These are phyloP conservation scores for Peltaster fructicola DNA, from an alignment of 2,329 filamentous ascomycete genomes.

Conservation along the genomic window DNA sequence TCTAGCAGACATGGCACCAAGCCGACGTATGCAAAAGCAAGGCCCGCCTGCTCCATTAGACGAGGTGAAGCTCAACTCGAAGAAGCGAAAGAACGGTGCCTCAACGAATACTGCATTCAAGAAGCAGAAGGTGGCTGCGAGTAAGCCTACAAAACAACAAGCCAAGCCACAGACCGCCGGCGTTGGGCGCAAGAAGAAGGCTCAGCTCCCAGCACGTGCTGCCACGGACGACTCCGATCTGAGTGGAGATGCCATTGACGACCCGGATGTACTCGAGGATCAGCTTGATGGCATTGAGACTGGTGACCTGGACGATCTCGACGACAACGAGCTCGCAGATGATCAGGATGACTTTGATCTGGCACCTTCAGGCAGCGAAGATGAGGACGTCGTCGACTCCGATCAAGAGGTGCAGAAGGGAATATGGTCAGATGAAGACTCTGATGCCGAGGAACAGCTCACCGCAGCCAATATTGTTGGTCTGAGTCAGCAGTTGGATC, in stretches of 20 bases:
- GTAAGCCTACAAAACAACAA: too few species aligned
- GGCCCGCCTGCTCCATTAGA: constrained; percentile 68
- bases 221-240: too few species aligned
- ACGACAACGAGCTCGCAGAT: constrained; percentile 17
- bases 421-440: constrained; percentile 88
- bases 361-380: constrained; percentile 22
- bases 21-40: constrained; percentile 92
- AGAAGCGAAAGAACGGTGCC: constrained; percentile 66
- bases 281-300: constrained; percentile 26
- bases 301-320: constrained; percentile 11
- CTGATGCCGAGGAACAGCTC: constrained; percentile 73
- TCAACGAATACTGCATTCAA: constrained; percentile 38
- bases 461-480: constrained; percentile 95
- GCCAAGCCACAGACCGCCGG: too few species aligned
- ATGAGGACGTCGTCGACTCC: constrained; percentile 41
- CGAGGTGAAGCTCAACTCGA: constrained; percentile 53
- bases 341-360: constrained; percentile 18
- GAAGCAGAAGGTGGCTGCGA: constrained; percentile 44
- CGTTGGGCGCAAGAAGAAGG: too few species aligned
- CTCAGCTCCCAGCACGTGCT: too few species aligned
- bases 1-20: constrained; percentile 78
- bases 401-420: constrained; percentile 43
- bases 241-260: constrained; percentile 17
- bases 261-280: constrained; percentile 26
- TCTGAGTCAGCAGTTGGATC: constrained; percentile 68